These are phyloP conservation scores for Rhododendron griersonianum DNA, from an alignment of 148 eudicot genomes.

Conservation along the genomic window DNA sequence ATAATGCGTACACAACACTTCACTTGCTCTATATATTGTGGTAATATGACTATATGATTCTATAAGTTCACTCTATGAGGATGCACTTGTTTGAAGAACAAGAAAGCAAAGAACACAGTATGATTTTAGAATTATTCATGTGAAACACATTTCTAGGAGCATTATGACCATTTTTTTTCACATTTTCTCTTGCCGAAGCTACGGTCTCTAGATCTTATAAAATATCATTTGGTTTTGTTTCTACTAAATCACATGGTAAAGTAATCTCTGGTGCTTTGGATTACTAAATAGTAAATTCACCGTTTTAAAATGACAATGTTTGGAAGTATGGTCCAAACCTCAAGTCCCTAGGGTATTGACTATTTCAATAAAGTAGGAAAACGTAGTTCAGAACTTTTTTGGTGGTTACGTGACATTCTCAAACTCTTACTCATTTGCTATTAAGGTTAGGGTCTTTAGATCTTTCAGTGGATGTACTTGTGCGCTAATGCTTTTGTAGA, in stretches of 20 bases:
- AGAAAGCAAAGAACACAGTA: neutral
- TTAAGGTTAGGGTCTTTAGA: neutral
- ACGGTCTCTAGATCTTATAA: neutral
- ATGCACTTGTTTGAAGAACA: neutral
- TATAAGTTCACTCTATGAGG: neutral
- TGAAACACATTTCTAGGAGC: neutral
- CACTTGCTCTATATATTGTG: neutral
- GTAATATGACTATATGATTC: neutral
- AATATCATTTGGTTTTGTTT: neutral
- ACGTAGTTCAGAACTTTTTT: neutral
- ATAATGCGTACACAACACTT: neutral
- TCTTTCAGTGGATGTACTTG: neutral
- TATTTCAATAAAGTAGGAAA: neutral
- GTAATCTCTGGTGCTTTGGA: neutral
- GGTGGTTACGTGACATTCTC: neutral
- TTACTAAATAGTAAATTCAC: neutral
- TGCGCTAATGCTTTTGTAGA: neutral
- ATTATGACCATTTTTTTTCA: neutral
- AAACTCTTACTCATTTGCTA: neutral
- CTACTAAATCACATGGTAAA: neutral
- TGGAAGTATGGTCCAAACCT: neutral
- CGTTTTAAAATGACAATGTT: neutral
- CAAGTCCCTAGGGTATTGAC: neutral
- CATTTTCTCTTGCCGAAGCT: neutral
- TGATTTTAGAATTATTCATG: neutral